These are phyloP conservation scores for Neoascochyta sp. DNA, from an alignment of 2,329 filamentous ascomycete genomes.

Conservation along the genomic window DNA sequence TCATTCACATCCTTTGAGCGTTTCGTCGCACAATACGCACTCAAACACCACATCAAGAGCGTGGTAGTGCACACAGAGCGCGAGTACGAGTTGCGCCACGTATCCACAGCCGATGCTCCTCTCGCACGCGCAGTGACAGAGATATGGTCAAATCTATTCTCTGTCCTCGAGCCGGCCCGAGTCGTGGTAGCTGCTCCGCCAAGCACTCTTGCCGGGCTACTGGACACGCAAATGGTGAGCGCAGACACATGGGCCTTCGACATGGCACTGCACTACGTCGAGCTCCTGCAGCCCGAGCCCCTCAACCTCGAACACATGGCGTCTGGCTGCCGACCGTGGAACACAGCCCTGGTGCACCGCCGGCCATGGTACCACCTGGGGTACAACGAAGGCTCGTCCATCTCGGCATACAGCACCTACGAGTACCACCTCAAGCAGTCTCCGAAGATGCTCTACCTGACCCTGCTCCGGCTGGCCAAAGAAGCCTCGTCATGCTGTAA, in stretches of 20 bases:
- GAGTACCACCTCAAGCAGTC: slow-evolving; percentile 66
- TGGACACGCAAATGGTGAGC: slow-evolving; percentile 56
- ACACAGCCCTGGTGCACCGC: slow-evolving; percentile 51
- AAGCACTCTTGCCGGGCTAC: slow-evolving; percentile 57
- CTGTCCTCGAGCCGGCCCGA: slow-evolving; percentile 25
- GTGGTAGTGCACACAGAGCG: slow-evolving; percentile 46
- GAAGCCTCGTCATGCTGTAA: slow-evolving; percentile 25
- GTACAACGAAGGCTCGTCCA: slow-evolving; percentile 72
- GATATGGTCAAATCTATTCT: slow-evolving; percentile 32
- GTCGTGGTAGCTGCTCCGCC: slow-evolving; percentile 54
- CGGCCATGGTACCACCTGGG: slow-evolving; percentile 62
- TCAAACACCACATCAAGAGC: slow-evolving; percentile 44
- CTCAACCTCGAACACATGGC: slow-evolving; percentile 6
- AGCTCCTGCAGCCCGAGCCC: slow-evolving; percentile 33
- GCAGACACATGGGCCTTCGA: slow-evolving; percentile 62
- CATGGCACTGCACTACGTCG: slow-evolving; percentile 59
- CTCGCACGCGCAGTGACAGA: slow-evolving; percentile 51
- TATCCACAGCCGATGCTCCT: slow-evolving; percentile 25
- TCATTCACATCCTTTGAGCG: slow-evolving; percentile 17
- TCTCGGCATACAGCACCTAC: slow-evolving; percentile 67
- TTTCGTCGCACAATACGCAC: slow-evolving; percentile 18
- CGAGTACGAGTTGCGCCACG: slow-evolving; percentile 35
- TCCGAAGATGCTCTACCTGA: slow-evolving; percentile 57
- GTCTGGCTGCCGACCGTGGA: slow-evolving; percentile 15
- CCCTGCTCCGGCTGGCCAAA: slow-evolving; percentile 35